These are phyloP conservation scores for Ganoderma lingzhi DNA, from an alignment of 1,284 basidiomycete species.

Conservation along the genomic window DNA sequence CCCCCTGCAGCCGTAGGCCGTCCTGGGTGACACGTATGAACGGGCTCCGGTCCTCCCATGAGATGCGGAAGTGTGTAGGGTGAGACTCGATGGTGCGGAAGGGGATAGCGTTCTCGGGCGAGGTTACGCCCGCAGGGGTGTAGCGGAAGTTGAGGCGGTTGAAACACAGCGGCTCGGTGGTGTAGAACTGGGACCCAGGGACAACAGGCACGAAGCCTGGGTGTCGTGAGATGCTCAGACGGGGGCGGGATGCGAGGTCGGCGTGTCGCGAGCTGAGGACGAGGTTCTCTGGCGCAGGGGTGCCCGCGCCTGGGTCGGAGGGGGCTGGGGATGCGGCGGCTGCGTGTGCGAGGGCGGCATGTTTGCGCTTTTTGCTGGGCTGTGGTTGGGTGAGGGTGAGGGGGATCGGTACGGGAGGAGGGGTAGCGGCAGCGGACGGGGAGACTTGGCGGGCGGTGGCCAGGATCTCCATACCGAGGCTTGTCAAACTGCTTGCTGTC, in stretches of 20 bases:
- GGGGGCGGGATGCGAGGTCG: slow-evolving; percentile 71
- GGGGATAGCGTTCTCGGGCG: slow-evolving; percentile 63
- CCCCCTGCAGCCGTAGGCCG: slow-evolving; percentile 80
- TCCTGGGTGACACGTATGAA: slow-evolving; percentile 86
- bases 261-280: slow-evolving; percentile 65
- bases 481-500: slow-evolving; percentile 31
- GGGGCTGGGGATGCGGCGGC: slow-evolving; percentile 55
- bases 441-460: slow-evolving; percentile 47
- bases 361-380: slow-evolving; percentile 50
- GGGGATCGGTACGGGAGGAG: slow-evolving; percentile 17
- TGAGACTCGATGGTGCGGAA: slow-evolving; percentile 84
- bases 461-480: slow-evolving; percentile 38
- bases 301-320: slow-evolving; percentile 45
- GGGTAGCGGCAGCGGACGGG: slow-evolving; percentile 41
- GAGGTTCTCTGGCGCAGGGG: slow-evolving; percentile 47
- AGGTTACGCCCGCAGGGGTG: slow-evolving; percentile 79
- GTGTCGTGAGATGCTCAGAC: slow-evolving; percentile 74
- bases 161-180: slow-evolving; percentile 73
- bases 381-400: slow-evolving; percentile 21
- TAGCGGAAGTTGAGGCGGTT: slow-evolving; percentile 86
- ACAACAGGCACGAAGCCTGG: slow-evolving; percentile 67
- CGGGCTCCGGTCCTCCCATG: slow-evolving; percentile 89
- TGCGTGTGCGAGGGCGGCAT: slow-evolving; percentile 41
- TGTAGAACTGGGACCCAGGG: slow-evolving; percentile 64
- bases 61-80: slow-evolving; percentile 72